These are phyloP conservation scores for Waltergamsia citrina DNA, from an alignment of 2,329 filamentous ascomycete species.

Conservation along the genomic window DNA sequence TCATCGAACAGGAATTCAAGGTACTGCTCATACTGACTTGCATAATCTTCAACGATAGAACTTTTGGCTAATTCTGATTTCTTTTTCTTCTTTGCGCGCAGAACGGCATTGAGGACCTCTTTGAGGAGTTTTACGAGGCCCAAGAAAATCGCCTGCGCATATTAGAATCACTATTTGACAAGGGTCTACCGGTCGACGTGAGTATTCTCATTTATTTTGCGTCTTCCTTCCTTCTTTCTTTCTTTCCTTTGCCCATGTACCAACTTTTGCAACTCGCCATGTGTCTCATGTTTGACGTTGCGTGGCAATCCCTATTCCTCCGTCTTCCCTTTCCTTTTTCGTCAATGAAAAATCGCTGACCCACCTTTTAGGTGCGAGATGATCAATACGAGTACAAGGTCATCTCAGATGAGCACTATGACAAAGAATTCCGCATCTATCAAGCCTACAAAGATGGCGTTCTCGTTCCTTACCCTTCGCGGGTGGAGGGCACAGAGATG, in stretches of 20 bases:
- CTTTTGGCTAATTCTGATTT: background rate
- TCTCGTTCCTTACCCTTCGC: conserved; percentile 34
- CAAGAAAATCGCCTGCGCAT: conserved; percentile 35
- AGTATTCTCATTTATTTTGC: conserved; percentile 22
- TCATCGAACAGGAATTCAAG: conserved; percentile 22
- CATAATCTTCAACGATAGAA: background rate
- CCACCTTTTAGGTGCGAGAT: conserved; percentile 24
- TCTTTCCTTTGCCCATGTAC: background rate
- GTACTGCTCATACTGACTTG: no score
- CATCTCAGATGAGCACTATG: conserved; percentile 32
- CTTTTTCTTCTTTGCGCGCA: conserved; percentile 11
- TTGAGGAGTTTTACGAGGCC: conserved; percentile 32
- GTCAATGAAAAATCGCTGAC: background rate
- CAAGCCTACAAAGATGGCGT: conserved; percentile 27
- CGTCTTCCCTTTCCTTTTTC: background rate
- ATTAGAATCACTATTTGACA: conserved; percentile 31
- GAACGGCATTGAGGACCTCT: conserved; percentile 27
- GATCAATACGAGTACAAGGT: conserved; percentile 33
- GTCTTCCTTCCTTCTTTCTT: conserved; percentile 2
- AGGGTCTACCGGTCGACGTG: conserved; percentile 37
- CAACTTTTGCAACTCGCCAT: no score
- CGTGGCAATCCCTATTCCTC: no score
- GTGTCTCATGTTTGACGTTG: background rate
- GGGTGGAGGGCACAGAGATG: conserved; percentile 31
- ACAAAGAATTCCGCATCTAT: conserved; percentile 32